These are phyloP conservation scores for Debaryomyces fabryi DNA, from an alignment of 1,139 yeast genomes.

Conservation along the genomic window DNA sequence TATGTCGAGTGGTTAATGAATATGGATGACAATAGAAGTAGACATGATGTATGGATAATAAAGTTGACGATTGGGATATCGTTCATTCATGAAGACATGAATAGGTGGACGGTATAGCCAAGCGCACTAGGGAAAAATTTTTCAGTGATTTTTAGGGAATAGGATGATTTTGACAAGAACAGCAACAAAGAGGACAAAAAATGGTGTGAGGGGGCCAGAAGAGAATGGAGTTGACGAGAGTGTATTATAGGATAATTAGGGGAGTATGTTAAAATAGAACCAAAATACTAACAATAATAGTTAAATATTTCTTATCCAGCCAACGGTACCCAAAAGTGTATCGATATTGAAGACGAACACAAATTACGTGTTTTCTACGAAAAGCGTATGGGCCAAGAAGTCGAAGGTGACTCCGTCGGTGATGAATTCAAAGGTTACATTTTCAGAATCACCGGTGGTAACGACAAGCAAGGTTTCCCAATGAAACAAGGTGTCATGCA, in stretches of 20 bases:
- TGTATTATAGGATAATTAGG: neutral
- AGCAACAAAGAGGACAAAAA: neutral
- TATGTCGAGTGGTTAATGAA: neutral
- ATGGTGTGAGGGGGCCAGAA: neutral
- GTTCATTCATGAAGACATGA: neutral
- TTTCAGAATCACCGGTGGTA: constrained; percentile 99
- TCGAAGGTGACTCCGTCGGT: constrained; percentile 97
- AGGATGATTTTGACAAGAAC: neutral
- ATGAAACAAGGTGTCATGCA: constrained; percentile 99
- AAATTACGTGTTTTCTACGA: constrained; percentile 98
- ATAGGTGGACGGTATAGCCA: neutral
- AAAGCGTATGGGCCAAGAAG: constrained; percentile 99
- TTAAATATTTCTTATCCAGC: constrained; percentile 99
- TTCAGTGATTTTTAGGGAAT: neutral
- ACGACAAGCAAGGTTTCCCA: constrained; percentile 99
- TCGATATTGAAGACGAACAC: constrained; percentile 99
- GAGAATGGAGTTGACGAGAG: neutral
- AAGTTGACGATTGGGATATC: neutral
- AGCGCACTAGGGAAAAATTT: neutral
- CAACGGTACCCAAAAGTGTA: constrained; percentile 98
- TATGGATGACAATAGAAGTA: neutral
- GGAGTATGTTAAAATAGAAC: neutral
- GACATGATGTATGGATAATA: neutral
- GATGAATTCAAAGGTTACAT: constrained; percentile 99
- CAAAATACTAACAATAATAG: constrained; percentile 39